Percentiles rank a stretch among this genome's conserved stretches.
Conservation (phyloP, 2,329 filamentous ascomycete genomes). For the Colletotrichum eremochloae region DNA sequence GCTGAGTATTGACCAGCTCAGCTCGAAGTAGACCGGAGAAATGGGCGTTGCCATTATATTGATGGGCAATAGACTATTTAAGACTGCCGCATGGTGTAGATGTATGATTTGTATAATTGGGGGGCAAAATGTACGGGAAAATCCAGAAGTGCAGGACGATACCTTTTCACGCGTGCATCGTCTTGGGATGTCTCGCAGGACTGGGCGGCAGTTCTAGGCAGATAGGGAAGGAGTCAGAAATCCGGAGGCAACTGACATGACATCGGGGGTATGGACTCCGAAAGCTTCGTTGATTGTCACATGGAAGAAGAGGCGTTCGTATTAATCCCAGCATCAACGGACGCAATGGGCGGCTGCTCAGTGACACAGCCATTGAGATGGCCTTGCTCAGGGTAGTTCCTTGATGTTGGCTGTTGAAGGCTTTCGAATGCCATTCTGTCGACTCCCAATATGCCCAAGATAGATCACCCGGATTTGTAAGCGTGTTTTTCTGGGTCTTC, state of each 20-base stretch:
- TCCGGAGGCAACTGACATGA: background rate
- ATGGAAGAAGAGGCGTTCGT: background rate
- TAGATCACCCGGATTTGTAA: background rate
- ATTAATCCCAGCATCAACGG: background rate
- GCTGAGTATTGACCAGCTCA: conserved; percentile 61
- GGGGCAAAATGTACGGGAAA: background rate
- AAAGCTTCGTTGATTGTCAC: background rate
- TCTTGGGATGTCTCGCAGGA: background rate
- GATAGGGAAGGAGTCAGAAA: too few species aligned
- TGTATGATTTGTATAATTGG: too few species aligned
- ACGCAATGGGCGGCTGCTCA: background rate
- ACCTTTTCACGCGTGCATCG: background rate
- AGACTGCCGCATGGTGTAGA: conserved; percentile 9
- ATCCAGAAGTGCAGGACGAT: background rate
- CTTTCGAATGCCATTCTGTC: background rate
- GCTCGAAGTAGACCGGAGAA: conserved; percentile 54
- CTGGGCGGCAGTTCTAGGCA: background rate
- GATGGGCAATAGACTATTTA: background rate
- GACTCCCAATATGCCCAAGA: background rate
- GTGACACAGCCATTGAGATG: background rate
- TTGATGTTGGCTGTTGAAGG: background rate
- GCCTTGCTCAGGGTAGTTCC: background rate
- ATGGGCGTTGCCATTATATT: conserved; percentile 30
- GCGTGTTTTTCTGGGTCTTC: background rate
- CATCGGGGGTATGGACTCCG: background rate